Evolutionary conservation across 2,329 filamentous ascomycete genomes (phyloP).

Genomic region (Cryphonectria carpinicola): DNA sequence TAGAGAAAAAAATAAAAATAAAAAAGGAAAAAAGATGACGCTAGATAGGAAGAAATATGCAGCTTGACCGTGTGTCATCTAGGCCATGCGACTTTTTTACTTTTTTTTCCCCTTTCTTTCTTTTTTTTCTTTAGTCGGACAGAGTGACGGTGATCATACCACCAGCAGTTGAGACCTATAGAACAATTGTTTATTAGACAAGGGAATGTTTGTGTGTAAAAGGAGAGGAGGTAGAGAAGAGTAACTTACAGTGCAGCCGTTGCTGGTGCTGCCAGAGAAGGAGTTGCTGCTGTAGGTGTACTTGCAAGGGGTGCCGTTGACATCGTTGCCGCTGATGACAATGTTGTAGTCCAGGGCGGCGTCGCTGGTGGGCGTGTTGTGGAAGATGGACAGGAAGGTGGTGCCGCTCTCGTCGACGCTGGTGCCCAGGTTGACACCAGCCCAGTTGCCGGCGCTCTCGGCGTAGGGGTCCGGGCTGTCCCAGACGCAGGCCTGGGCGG

Average conservation of each 20-base stretch:
- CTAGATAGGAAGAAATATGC: conserved; percentile 25
- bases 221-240: background rate
- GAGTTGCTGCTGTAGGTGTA: conserved; percentile 47
- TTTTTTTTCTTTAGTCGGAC: conserved; percentile 15
- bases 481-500: conserved; percentile 79
- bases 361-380: conserved; percentile 75
- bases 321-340: conserved; percentile 50
- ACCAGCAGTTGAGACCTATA: conserved; percentile 23
- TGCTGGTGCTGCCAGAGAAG: conserved; percentile 35
- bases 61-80: conserved; percentile 19
- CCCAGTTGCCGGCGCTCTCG: conserved; percentile 76
- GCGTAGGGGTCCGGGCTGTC: conserved; percentile 46
- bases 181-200: background rate
- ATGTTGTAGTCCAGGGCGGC: conserved; percentile 78
- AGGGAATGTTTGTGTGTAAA: background rate
- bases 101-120: too few species aligned
- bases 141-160: conserved; percentile 26
- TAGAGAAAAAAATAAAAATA: background rate
- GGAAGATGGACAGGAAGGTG: conserved; percentile 84
- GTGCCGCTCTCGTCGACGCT: conserved; percentile 66
- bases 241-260: conserved; percentile 80
- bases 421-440: conserved; percentile 83
- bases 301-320: conserved; percentile 53
- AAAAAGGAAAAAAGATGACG: conserved; percentile 25
- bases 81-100: background rate